Conservation (phyloP, 2,329 filamentous ascomycete genomes). For the Cladophialophora exuberans region DNA sequence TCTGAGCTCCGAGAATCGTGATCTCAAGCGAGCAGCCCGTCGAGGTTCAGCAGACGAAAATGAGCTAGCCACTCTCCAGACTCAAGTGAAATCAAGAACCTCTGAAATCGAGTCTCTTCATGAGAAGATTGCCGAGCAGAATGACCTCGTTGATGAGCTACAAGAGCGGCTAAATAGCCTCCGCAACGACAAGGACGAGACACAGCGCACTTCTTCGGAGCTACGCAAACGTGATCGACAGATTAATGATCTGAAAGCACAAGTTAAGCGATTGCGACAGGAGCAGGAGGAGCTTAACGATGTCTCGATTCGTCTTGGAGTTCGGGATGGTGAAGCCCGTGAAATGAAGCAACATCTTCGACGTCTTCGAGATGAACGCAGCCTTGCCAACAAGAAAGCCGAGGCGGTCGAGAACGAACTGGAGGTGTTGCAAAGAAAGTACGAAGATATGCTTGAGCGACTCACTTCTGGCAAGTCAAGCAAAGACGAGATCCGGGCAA, state of each 20-base stretch:
- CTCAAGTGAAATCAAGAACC: constrained; percentile 51
- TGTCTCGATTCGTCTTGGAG: constrained; percentile 70
- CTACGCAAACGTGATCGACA: constrained; percentile 70
- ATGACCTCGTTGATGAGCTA: constrained; percentile 62
- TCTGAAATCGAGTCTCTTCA: constrained; percentile 68
- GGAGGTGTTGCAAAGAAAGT: constrained; percentile 59
- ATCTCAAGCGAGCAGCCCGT: constrained; percentile 57
- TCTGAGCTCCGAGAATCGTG: constrained; percentile 53
- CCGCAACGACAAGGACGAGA: constrained; percentile 59
- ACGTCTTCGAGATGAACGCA: constrained; percentile 56
- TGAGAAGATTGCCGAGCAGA: constrained; percentile 70
- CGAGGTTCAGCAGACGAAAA: constrained; percentile 47
- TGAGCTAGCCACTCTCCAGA: constrained; percentile 49
- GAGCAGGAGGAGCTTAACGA: constrained; percentile 50
- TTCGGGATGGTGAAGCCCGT: constrained; percentile 69
- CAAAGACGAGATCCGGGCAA: constrained; percentile 54
- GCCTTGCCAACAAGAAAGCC: constrained; percentile 44
- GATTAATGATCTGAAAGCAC: constrained; percentile 58
- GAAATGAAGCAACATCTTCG: constrained; percentile 64
- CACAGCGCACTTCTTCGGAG: constrained; percentile 70
- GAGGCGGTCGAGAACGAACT: constrained; percentile 46
- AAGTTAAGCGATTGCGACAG: constrained; percentile 64
- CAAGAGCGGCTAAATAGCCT: constrained; percentile 51
- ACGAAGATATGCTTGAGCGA: constrained; percentile 63
- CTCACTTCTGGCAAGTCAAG: constrained; percentile 40